These are phyloP conservation scores for Globisporangium emineosum DNA, from an alignment of 352 stramenopile genomes.

Conservation along the genomic window DNA sequence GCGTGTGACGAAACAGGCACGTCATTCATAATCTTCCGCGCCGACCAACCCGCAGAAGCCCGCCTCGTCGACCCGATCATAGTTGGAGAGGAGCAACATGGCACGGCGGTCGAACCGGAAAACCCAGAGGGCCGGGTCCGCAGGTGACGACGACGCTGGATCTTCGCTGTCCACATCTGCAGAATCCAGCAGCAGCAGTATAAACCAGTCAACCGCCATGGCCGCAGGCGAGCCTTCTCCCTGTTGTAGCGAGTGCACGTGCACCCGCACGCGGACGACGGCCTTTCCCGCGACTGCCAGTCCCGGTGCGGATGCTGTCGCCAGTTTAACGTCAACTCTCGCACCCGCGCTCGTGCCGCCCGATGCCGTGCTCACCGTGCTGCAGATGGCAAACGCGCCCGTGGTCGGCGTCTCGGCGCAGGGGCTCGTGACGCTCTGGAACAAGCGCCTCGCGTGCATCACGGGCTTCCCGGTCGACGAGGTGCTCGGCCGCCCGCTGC, in stretches of 20 bases:
- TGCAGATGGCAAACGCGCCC: conserved; percentile 66
- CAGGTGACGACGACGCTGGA: neutral
- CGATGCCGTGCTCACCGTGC: conserved; percentile 27
- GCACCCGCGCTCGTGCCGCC: conserved; percentile 7
- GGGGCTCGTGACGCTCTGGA: conserved; percentile 64
- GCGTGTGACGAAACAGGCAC: neutral
- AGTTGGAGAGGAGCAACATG: conserved; percentile 1
- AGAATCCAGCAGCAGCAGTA: neutral
- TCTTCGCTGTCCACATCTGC: conserved; percentile 8
- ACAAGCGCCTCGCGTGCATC: conserved; percentile 48
- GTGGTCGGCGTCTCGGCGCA: conserved; percentile 54
- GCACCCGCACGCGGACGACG: neutral
- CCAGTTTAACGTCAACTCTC: neutral
- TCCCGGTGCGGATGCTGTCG: no score
- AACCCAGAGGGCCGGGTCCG: neutral
- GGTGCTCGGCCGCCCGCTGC: conserved; percentile 41
- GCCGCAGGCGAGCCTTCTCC: neutral
- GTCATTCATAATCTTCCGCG: neutral
- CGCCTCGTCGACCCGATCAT: neutral
- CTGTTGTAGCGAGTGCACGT: conserved; percentile 4
- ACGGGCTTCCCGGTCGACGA: conserved; percentile 43
- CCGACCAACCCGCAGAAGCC: neutral
- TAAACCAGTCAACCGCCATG: neutral
- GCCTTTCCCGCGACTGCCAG: neutral
- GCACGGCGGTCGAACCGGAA: neutral